Conservation (phyloP, 345 rosid species). For the Corchorus capsularis region DNA sequence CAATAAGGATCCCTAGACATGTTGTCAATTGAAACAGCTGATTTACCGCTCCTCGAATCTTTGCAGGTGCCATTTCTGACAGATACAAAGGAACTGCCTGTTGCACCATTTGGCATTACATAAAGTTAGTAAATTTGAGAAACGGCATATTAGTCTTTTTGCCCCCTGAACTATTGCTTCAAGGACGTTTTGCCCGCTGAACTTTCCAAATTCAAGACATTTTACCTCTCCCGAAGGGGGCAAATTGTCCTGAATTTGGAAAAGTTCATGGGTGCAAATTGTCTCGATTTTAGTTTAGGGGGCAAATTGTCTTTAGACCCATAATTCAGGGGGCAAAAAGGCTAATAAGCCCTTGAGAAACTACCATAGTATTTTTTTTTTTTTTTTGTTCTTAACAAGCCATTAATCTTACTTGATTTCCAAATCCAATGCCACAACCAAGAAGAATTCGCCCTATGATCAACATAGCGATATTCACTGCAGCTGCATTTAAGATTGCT, state of each 20-base stretch:
- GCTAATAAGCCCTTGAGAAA: not conserved
- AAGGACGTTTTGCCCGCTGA: too few relatives aligned
- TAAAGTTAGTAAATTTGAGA: not conserved
- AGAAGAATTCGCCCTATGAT: slow-evolving; percentile 72
- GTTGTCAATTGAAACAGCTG: slow-evolving; percentile 87
- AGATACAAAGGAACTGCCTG: slow-evolving; percentile 89
- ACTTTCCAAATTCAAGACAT: too few relatives aligned
- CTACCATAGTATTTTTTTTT: too few relatives aligned
- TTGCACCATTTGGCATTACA: slow-evolving; percentile 22
- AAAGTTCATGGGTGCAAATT: too few relatives aligned
- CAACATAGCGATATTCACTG: slow-evolving; percentile 65
- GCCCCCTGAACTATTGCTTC: too few relatives aligned
- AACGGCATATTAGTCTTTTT: too few relatives aligned
- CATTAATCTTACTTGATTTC: slow-evolving; percentile 63
- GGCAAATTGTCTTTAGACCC: too few relatives aligned
- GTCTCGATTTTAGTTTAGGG: too few relatives aligned
- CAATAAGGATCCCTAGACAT: slow-evolving; percentile 75
- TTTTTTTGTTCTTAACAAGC: not conserved
- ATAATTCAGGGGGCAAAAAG: too few relatives aligned
- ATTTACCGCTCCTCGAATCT: slow-evolving; percentile 76
- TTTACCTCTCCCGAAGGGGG: too few relatives aligned
- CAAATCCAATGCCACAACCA: slow-evolving; percentile 84
- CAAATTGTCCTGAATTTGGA: too few relatives aligned
- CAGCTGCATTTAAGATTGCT: slow-evolving; percentile 66
- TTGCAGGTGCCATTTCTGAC: slow-evolving; percentile 94